Evolutionary conservation across 2,329 filamentous ascomycete species (phyloP), one percentile per base, ranked within the genome.

Genomic region (Fusarium stilboides): DNA sequence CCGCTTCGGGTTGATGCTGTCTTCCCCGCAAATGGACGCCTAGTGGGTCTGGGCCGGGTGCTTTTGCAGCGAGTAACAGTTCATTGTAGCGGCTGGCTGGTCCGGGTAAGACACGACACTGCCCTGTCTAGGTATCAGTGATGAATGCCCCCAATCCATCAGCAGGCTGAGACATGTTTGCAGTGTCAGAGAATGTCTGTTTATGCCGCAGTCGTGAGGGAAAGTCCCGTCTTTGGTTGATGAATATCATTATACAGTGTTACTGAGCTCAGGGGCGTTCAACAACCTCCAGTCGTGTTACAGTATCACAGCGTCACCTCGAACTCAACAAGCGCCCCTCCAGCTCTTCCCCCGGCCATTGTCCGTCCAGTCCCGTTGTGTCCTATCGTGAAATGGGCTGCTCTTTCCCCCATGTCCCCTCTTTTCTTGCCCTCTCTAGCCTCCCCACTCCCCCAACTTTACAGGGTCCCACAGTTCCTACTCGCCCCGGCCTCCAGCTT

Each of bases 231-330:
- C 17, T 40, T 22, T 39, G 10, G 10, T 24, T 37, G 15, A 19
- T 13, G 28, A 31, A 31, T 13, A 46, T 22, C n/a, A 20, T 6
- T 19, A 12, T 22, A 22, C 19, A 65, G 19, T 47, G 31, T 17
- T 20, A 47, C 60, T 53, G 44, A 22, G 17, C 59, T 64, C 51
- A 58, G 45, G 45, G 53, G 53, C 61, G 56, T 65, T 60, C 15
- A n/a, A 49, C 61, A 58, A 56, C 56, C 42, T 53, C 31, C 26
- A 36, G 52, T 24, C 42, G 62, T 59, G 53, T 37, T 39, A 52
- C 63, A 42, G 59, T 65, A 59, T 71, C 68, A 68, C 68, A 19
- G 68, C 60, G 68, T 70, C 68, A 70, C 68, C 63, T 10, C 26
- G 8, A 40, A 34, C 44, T 62, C 33, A 37, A 40, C 19, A 53